Evolutionary conservation across 306 rosid species (phyloP).

Genomic region (Ormosia emarginata): DNA sequence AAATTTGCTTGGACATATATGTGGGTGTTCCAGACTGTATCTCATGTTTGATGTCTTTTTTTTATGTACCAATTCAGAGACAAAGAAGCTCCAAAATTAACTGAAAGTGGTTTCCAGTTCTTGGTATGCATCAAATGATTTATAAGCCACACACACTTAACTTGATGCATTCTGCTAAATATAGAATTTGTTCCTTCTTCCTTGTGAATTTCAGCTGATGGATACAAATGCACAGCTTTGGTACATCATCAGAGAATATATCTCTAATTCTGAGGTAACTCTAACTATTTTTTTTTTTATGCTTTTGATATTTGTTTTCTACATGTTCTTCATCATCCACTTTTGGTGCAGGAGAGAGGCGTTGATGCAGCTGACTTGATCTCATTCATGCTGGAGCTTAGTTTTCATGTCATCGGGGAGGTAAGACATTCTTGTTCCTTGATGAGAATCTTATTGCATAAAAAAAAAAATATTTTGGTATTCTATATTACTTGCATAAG

Average conservation of each 20-base stretch:
- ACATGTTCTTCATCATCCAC: slow-evolving; percentile 5
- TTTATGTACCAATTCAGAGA: slow-evolving; percentile 52
- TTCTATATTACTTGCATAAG: background rate
- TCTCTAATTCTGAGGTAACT: slow-evolving; percentile 88
- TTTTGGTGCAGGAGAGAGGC: slow-evolving; percentile 72
- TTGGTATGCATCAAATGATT: slow-evolving; percentile 66
- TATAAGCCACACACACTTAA: slow-evolving; percentile 30
- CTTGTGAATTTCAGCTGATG: slow-evolving; percentile 69
- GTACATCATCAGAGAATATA: slow-evolving; percentile 96
- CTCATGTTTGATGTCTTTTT: slow-evolving; percentile 15
- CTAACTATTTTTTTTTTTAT: background rate
- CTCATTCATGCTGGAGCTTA: slow-evolving; percentile 90
- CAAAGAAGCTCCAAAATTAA: slow-evolving; percentile 79
- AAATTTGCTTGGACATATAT: background rate
- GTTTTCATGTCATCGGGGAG: slow-evolving; percentile 96
- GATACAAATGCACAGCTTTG: slow-evolving; percentile 97
- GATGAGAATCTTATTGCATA: background rate
- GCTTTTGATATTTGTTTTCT: slow-evolving; percentile 12
- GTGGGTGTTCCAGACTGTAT: background rate
- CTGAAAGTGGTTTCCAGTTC: slow-evolving; percentile 97
- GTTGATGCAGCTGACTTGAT: slow-evolving; percentile 86
- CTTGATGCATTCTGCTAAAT: slow-evolving; percentile 30
- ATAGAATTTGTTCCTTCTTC: slow-evolving; percentile 30
- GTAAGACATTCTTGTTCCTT: slow-evolving; percentile 38
- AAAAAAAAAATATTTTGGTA: background rate